These are phyloP conservation scores for Cystobasidiopsis lactophilus DNA, from an alignment of 768 basidiomycete genomes.

Conservation along the genomic window DNA sequence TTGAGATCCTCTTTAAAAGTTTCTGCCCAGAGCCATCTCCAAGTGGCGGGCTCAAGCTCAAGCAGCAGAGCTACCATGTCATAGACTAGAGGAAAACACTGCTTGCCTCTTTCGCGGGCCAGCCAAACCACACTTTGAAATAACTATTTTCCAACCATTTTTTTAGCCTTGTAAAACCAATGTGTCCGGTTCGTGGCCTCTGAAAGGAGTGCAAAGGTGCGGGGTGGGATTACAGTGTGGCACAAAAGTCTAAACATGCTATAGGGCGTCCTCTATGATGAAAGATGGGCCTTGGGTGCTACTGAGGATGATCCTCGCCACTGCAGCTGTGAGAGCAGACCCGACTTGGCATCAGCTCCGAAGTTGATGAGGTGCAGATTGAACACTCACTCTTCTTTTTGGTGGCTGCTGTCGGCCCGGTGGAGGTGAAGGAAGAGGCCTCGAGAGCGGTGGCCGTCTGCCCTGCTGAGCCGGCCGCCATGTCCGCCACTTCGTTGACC, in stretches of 20 bases:
- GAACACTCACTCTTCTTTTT: not conserved
- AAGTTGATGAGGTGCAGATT: not conserved
- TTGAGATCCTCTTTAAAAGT: too few relatives aligned
- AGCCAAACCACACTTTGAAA: too few relatives aligned
- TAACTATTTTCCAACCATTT: too few relatives aligned
- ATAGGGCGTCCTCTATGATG: too few relatives aligned
- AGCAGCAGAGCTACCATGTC: slow-evolving; percentile 13
- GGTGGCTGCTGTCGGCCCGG: not conserved
- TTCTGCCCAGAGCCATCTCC: slow-evolving; percentile 22
- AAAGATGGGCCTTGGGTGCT: not conserved
- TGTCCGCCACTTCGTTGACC: not conserved
- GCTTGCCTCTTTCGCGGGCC: too few relatives aligned
- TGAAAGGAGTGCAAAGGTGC: too few relatives aligned
- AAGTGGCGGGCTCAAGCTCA: slow-evolving; percentile 22
- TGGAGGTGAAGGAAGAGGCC: not conserved
- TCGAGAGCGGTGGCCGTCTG: not conserved
- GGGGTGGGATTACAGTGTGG: too few relatives aligned
- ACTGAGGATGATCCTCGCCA: not conserved
- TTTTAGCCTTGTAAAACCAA: too few relatives aligned
- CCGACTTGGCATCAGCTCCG: not conserved
- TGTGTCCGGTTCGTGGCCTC: too few relatives aligned
- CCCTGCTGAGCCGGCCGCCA: not conserved
- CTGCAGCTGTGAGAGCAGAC: not conserved
- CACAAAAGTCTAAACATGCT: too few relatives aligned
- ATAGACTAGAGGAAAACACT: slow-evolving; percentile 14